Percentiles rank a stretch among this genome's conserved stretches.
Evolutionary conservation across 2,329 filamentous ascomycete genomes (phyloP).

Genomic region (Scedosporium boydii): DNA sequence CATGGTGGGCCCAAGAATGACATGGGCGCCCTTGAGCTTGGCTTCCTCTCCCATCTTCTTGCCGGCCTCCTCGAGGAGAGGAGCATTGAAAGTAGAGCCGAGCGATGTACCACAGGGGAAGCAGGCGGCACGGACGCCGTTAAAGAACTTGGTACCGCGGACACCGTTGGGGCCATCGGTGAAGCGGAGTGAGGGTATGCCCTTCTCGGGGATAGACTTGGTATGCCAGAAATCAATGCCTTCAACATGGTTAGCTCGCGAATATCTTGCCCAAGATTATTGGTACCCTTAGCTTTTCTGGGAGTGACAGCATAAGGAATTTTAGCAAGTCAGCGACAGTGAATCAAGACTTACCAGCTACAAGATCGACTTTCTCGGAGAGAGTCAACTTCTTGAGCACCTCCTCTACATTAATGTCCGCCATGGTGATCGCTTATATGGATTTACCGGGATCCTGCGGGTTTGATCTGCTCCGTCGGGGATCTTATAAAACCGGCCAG

Average conservation of each 20-base stretch:
- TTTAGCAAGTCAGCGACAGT: background rate
- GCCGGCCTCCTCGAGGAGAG: constrained; percentile 41
- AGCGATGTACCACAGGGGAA: constrained; percentile 50
- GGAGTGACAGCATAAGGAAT: background rate
- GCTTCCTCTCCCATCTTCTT: constrained; percentile 43
- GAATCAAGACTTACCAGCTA: constrained; percentile 29
- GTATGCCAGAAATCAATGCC: constrained; percentile 65
- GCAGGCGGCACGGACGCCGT: constrained; percentile 49
- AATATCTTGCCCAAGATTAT: background rate
- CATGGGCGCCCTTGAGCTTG: constrained; percentile 46
- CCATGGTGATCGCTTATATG: constrained; percentile 24
- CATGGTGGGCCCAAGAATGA: constrained; percentile 52
- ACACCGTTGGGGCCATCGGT: constrained; percentile 64
- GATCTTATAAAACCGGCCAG: too few species aligned
- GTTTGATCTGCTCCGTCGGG: too few species aligned
- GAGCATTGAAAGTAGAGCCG: constrained; percentile 47
- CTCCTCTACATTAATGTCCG: constrained; percentile 43
- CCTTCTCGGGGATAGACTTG: constrained; percentile 46
- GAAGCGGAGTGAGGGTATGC: constrained; percentile 54
- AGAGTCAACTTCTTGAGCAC: constrained; percentile 43
- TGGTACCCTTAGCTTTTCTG: background rate
- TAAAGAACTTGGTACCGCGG: constrained; percentile 59
- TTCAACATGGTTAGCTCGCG: constrained; percentile 13
- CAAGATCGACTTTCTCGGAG: constrained; percentile 42
- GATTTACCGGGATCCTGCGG: too few species aligned